phyloP scores from a whole-genome alignment of 2,329 filamentous ascomycete species.

The Verticillium albo-atrum region DNA sequence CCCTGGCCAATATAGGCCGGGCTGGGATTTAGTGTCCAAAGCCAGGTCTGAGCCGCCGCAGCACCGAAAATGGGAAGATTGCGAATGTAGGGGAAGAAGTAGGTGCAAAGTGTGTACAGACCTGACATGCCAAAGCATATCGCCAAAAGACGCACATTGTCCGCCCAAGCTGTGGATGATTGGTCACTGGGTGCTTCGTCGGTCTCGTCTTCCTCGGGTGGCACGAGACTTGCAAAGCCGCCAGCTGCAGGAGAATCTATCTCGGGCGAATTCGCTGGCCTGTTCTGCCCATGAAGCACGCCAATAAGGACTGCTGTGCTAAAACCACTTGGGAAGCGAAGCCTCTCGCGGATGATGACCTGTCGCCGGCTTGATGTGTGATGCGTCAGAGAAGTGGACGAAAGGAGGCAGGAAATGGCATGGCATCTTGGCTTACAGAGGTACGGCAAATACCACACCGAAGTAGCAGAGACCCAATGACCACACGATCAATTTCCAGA shows the following conservation, averaged over 20 bases:
- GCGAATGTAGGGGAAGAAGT: conserved; percentile 82
- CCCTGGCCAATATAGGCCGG: conserved; percentile 97
- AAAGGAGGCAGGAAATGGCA: neutral
- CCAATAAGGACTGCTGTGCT: conserved; percentile 87
- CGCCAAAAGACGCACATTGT: conserved; percentile 50
- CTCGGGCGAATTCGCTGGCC: conserved; percentile 9
- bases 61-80: conserved; percentile 83
- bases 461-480: conserved; percentile 92
- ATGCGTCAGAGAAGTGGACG: neutral
- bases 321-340: conserved; percentile 93
- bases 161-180: conserved; percentile 26
- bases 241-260: conserved; percentile 29
- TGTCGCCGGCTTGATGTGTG: conserved; percentile 59
- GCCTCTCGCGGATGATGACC: conserved; percentile 86
- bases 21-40: conserved; percentile 95
- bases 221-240: conserved; percentile 38
- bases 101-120: conserved; percentile 73
- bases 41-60: conserved; percentile 71
- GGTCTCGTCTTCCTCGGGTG: conserved; percentile 9
- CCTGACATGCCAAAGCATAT: conserved; percentile 57
- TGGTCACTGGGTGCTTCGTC: conserved; percentile 7
- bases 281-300: conserved; percentile 68
- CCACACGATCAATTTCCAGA: conserved; percentile 83
- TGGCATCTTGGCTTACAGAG: conserved; percentile 47
- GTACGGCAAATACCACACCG: conserved; percentile 93